These are phyloP conservation scores for Basipetospora sp. DNA, from an alignment of 2,329 filamentous ascomycete genomes.

Conservation along the genomic window DNA sequence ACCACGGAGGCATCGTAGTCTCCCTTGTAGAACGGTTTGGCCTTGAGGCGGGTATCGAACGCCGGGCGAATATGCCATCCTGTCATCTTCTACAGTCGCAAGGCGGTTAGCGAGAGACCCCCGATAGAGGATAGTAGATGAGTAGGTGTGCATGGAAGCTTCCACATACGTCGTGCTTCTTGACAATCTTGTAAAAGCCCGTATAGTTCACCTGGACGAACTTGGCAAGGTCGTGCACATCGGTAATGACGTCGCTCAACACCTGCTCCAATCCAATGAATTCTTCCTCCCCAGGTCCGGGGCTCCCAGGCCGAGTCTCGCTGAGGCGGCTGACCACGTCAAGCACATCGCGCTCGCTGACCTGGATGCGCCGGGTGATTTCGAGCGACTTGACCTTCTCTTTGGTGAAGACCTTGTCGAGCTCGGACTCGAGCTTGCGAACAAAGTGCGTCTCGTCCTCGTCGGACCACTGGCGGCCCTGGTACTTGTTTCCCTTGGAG, in stretches of 20 bases:
- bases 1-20: slow-evolving; percentile 95
- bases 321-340: slow-evolving; percentile 69
- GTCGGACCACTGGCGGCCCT: slow-evolving; percentile 61
- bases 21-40: slow-evolving; percentile 96
- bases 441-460: slow-evolving; percentile 87
- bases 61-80: slow-evolving; percentile 84
- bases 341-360: slow-evolving; percentile 76
- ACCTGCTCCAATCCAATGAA: slow-evolving; percentile 89
- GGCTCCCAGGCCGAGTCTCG: slow-evolving; percentile 38
- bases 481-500: slow-evolving; percentile 22
- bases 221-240: slow-evolving; percentile 94
- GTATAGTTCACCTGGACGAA: slow-evolving; percentile 98
- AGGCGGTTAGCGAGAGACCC: no score
- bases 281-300: slow-evolving; percentile 67
- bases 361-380: slow-evolving; percentile 77
- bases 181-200: slow-evolving; percentile 98
- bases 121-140: slow-evolving; percentile 44
- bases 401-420: slow-evolving; percentile 95
- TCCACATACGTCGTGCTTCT: slow-evolving; percentile 91
- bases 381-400: slow-evolving; percentile 95
- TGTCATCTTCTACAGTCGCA: slow-evolving; percentile 62
- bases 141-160: slow-evolving; percentile 84
- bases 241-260: slow-evolving; percentile 92
- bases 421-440: slow-evolving; percentile 69
- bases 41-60: slow-evolving; percentile 87